Percentiles rank a stretch among this genome's conserved stretches.
These are phyloP conservation scores for Phoenix dactylifera DNA, from an alignment of 176 grass and related monocot genomes.

Conservation along the genomic window DNA sequence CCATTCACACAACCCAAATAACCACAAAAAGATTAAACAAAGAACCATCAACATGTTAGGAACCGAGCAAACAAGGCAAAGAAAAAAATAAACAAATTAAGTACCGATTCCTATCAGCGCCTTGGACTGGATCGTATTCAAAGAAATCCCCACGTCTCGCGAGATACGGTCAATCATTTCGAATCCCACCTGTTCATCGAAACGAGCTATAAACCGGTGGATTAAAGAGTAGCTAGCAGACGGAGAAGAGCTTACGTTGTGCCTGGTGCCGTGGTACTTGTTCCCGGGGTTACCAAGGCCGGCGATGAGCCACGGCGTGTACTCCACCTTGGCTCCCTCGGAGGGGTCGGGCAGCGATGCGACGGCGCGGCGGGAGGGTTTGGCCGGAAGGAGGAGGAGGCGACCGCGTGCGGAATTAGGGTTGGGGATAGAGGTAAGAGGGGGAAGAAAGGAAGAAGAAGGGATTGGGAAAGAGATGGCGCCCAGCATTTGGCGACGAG, in stretches of 20 bases:
- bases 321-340: constrained; percentile 38
- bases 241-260: constrained; percentile 50
- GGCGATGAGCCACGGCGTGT: constrained; percentile 94
- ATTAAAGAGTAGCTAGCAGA: too few species aligned
- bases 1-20: constrained; percentile 10
- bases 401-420: not conserved
- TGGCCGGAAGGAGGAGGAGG: not conserved
- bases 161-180: constrained; percentile 89
- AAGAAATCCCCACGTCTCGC: constrained; percentile 41
- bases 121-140: constrained; percentile 89
- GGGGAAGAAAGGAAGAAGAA: constrained; percentile 2
- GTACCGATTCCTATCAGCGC: constrained; percentile 82
- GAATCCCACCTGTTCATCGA: constrained; percentile 55
- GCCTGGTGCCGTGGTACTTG: constrained; percentile 88
- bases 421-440: not conserved
- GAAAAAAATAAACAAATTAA: not conserved
- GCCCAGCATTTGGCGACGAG: too few species aligned
- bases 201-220: too few species aligned
- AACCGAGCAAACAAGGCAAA: too few species aligned
- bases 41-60: not conserved
- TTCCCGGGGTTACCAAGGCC: constrained; percentile 83
- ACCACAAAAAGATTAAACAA: not conserved
- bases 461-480: not conserved
- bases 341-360: constrained; percentile 47
- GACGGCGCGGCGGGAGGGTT: not conserved